Evolutionary conservation across 257 asterid genomes (phyloP), one percentile per base, ranked within the genome.

Genomic region (Verbena officinalis): DNA sequence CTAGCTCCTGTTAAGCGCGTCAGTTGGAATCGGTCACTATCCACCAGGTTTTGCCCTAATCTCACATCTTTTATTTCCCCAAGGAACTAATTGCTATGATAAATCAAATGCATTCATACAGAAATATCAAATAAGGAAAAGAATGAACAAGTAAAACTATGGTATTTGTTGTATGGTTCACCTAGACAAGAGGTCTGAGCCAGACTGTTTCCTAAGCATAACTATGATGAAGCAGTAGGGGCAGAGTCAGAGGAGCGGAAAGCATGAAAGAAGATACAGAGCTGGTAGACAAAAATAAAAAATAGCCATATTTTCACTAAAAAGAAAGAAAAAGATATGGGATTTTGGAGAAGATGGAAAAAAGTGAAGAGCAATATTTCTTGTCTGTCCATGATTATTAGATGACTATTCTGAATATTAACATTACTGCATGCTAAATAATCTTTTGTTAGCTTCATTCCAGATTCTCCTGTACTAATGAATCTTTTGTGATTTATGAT

Each of bases 11-110:
- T 75, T 38, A 83, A 70, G 70, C 83, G 96, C 55, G 61, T 78
- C 75, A 86, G 94, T 73, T 76, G 99, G 95, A 90, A 83, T 51
- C 95, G 99, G 22, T 78, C 96, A 42, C 97, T 93, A 66, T 86
- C 91, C 48, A 90, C 87, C 31, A 93, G 99, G 99, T 93, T 52
- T 46, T 62, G 58, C 75, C 70, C 73, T 69, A 75, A 50, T 67
- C 69, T 69, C 13, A 16, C 59, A 50, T 58, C 33, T 45, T 34
- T 31, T 8, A n/a, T 51, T 52, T 36, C 38, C 16, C 0, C 16
- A 27, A 23, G 34, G 65, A 62, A 66, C 19, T 55, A 7, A 39
- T 31, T 17, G 17, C 6, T 67, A 68, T 22, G 30, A 36, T 36
- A 8, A 24, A 13, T 46, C 50, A 19, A 10, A 46, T 15, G 1